Percentiles rank a stretch among this genome's conserved stretches.
phyloP scores from a whole-genome alignment of 1,284 basidiomycete species.

The Mycocalia duriaeana region DNA sequence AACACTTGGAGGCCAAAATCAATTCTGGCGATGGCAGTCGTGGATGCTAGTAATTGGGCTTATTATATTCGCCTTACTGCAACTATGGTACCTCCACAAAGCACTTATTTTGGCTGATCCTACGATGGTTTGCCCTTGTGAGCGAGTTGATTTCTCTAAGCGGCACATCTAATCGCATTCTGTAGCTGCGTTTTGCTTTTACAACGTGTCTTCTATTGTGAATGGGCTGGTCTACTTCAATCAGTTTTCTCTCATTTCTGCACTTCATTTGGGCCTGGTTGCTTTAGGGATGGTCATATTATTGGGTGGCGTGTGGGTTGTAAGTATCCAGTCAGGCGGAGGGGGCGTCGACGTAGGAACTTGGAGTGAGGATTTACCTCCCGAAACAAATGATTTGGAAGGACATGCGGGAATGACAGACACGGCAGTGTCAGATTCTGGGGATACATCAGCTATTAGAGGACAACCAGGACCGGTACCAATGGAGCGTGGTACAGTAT shows the following conservation, averaged over 20 bases:
- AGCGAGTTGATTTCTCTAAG: slow-evolving; percentile 24
- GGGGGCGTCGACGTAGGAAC: slow-evolving; percentile 47
- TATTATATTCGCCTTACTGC: slow-evolving; percentile 67
- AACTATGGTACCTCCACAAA: slow-evolving; percentile 92
- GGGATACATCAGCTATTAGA: background rate
- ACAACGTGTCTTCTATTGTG: slow-evolving; percentile 88
- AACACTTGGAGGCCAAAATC: slow-evolving; percentile 77
- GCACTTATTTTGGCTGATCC: slow-evolving; percentile 81
- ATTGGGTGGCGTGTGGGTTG: slow-evolving; percentile 87
- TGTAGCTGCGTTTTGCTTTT: slow-evolving; percentile 90
- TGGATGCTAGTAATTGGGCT: slow-evolving; percentile 77
- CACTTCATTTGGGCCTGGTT: slow-evolving; percentile 71
- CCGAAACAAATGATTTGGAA: no score
- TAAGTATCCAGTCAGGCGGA: slow-evolving; percentile 61
- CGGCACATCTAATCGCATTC: slow-evolving; percentile 4
- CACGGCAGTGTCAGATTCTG: background rate
- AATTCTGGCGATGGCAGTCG: slow-evolving; percentile 82
- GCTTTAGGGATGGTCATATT: slow-evolving; percentile 76
- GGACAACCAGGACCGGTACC: slow-evolving; percentile 14
- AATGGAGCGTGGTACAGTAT: slow-evolving; percentile 29
- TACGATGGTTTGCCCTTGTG: slow-evolving; percentile 86
- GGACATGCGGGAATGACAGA: no score
- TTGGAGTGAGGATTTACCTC: slow-evolving; percentile 50
- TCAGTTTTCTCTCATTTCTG: slow-evolving; percentile 74
- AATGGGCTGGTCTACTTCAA: slow-evolving; percentile 89